Evolutionary conservation across 306 rosid genomes (phyloP).

Genomic region (Delonix regia): DNA sequence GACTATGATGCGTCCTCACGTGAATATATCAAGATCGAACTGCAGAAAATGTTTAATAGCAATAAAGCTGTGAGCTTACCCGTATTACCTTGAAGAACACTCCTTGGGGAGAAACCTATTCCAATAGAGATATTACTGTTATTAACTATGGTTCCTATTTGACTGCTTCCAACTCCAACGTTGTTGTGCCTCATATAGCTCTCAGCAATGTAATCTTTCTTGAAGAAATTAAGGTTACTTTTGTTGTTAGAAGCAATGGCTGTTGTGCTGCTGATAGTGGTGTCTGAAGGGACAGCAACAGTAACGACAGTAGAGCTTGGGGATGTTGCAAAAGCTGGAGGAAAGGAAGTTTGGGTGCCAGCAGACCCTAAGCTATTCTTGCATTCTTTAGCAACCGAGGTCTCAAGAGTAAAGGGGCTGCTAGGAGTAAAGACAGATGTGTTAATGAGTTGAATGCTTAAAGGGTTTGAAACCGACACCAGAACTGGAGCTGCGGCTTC

Average conservation of each 20-base stretch:
- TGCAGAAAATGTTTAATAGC: neutral
- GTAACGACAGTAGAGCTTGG: constrained; percentile 19
- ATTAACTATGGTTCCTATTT: constrained; percentile 35
- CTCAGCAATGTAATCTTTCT: constrained; percentile 40
- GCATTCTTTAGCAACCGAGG: constrained; percentile 25
- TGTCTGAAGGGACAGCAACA: constrained; percentile 21
- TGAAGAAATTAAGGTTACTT: neutral
- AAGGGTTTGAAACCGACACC: constrained; percentile 33
- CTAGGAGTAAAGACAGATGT: constrained; percentile 25
- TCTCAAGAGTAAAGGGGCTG: constrained; percentile 26
- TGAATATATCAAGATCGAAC: neutral
- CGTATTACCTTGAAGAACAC: constrained; percentile 72
- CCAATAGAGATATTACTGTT: constrained; percentile 43
- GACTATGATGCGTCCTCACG: neutral
- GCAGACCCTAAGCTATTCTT: constrained; percentile 32
- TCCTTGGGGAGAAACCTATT: constrained; percentile 73
- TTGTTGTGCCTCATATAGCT: constrained; percentile 22
- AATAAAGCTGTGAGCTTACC: constrained; percentile 8
- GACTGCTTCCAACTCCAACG: constrained; percentile 31
- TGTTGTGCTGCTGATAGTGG: neutral
- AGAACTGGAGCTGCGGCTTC: constrained; percentile 29
- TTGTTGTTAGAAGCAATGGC: neutral
- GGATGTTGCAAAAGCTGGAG: neutral
- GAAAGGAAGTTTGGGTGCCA: neutral
- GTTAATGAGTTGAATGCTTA: constrained; percentile 41